Evolutionary conservation across 148 eudicot genomes (phyloP).

Genomic region (Cornus suecica): DNA sequence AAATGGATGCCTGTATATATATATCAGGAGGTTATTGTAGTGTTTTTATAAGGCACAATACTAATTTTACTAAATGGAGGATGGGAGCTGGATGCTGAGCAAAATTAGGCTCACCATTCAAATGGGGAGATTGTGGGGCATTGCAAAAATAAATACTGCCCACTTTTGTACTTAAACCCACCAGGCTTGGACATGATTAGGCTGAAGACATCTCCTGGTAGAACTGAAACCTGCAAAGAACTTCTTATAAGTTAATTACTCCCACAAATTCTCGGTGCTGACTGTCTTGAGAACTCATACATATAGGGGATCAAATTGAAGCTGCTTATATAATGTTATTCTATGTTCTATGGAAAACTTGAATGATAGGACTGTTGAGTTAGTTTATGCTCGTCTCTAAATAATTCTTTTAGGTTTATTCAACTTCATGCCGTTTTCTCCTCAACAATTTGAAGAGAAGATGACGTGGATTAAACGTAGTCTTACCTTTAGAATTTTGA

Average conservation of each 20-base stretch:
- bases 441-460: neutral
- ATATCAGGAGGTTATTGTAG: conserved; percentile 9
- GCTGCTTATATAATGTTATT: neutral
- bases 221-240: conserved; percentile 54
- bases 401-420: too few relatives aligned
- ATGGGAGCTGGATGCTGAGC: neutral
- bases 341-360: too few relatives aligned
- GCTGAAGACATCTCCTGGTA: conserved; percentile 85
- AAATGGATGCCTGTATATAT: conserved; percentile 84
- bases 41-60: conserved; percentile 6
- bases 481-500: conserved; percentile 71
- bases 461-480: neutral
- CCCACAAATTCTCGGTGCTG: neutral
- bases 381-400: too few relatives aligned
- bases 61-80: neutral
- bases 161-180: conserved; percentile 89
- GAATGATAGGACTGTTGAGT: neutral
- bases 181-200: conserved; percentile 75
- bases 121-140: conserved; percentile 88
- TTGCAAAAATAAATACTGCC: conserved; percentile 83
- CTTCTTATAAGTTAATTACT: neutral
- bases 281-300: neutral
- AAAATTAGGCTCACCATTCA: conserved; percentile 62
- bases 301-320: neutral
- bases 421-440: too few relatives aligned